phyloP scores from a whole-genome alignment of 164 flowering plant genomes.

The Hamamelis virginiana region DNA sequence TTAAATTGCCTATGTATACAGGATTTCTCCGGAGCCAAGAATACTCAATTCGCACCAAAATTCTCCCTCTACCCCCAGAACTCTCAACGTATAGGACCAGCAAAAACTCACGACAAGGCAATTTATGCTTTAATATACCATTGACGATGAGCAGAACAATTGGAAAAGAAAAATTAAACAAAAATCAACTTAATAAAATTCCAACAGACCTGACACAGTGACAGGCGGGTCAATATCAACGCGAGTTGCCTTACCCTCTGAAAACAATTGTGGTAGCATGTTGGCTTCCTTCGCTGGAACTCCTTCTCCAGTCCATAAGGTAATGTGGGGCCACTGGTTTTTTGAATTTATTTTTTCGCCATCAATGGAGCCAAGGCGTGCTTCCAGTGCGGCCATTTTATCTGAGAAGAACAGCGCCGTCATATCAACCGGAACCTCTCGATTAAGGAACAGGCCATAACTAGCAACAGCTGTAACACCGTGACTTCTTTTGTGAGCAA shows the following conservation, averaged over 20 bases:
- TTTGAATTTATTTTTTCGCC: conserved; percentile 68
- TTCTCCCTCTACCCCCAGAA: neutral
- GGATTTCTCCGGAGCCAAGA: neutral
- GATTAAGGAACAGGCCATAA: conserved; percentile 56
- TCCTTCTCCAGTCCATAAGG: conserved; percentile 83
- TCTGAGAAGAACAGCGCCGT: conserved; percentile 66
- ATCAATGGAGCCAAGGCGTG: conserved; percentile 55
- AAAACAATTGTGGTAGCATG: conserved; percentile 49
- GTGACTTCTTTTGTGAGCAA: conserved; percentile 91
- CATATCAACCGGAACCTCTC: conserved; percentile 59
- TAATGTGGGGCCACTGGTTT: conserved; percentile 93
- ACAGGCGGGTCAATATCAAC: conserved; percentile 62
- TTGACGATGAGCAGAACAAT: neutral
- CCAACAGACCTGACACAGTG: conserved; percentile 39
- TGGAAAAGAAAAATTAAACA: no score
- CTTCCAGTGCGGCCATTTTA: conserved; percentile 78
- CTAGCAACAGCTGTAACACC: conserved; percentile 85
- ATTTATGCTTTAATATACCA: neutral
- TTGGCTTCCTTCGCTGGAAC: conserved; percentile 80
- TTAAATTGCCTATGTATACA: neutral
- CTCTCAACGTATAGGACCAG: neutral
- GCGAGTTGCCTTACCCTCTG: conserved; percentile 76
- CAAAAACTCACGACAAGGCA: neutral
- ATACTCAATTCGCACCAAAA: neutral
- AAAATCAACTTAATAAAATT: conserved; percentile 32